Conservation (phyloP, 2,329 filamentous ascomycete species). For the Thielaviopsis punctulata region DNA sequence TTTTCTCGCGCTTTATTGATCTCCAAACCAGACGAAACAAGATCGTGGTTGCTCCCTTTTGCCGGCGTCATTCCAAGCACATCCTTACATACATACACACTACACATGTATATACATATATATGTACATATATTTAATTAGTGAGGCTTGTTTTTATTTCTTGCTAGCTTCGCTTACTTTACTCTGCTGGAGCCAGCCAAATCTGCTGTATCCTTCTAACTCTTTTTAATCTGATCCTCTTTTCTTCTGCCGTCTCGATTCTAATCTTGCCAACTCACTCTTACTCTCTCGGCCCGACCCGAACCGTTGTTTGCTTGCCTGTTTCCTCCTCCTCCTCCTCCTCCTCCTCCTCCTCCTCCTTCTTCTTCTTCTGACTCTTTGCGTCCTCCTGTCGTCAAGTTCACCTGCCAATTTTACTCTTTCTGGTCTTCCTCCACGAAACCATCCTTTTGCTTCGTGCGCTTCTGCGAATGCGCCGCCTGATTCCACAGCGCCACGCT, state of each 20-base stretch:
- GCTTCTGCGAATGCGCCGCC: neutral
- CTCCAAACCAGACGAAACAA: too few species aligned
- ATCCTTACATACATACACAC: too few species aligned
- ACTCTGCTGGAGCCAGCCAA: too few species aligned
- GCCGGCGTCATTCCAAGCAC: neutral
- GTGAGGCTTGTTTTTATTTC: too few species aligned
- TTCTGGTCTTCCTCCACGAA: neutral
- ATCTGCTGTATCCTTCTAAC: too few species aligned
- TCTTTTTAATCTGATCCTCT: too few species aligned
- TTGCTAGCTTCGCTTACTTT: neutral
- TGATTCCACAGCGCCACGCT: neutral
- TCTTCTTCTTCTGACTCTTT: neutral
- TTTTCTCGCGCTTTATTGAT: too few species aligned
- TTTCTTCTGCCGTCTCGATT: too few species aligned
- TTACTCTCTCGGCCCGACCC: too few species aligned
- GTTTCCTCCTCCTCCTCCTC: conserved; percentile 2
- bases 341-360: neutral
- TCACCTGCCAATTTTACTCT: neutral
- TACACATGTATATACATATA: too few species aligned
- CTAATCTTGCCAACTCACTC: too few species aligned
- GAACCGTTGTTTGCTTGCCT: neutral
- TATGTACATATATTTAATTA: too few species aligned
- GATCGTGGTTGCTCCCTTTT: neutral
- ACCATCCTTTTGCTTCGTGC: neutral
- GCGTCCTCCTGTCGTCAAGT: neutral